Conservation (phyloP, 1,284 basidiomycete species). For the Microbotryum lychnidis-dioicae region DNA sequence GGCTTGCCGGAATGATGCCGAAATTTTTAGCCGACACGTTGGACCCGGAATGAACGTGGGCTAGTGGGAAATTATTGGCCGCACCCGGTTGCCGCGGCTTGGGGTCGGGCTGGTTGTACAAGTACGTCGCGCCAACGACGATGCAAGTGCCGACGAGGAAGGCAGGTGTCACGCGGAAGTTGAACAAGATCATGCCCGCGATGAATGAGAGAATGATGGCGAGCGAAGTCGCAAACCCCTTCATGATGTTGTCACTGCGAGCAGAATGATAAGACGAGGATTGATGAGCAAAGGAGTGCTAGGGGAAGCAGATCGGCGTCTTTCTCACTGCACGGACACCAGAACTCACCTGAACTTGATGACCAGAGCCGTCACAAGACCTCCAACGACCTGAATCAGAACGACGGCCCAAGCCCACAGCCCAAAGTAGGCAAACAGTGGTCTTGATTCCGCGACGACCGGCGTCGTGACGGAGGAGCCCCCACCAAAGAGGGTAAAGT, state of each 20-base stretch:
- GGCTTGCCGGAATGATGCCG: too few species aligned
- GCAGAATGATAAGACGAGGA: background rate
- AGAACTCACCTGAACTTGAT: constrained; percentile 49
- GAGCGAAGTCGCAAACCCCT: constrained; percentile 84
- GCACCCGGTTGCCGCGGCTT: too few species aligned
- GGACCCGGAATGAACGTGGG: too few species aligned
- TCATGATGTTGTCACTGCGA: constrained; percentile 65
- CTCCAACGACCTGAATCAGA: constrained; percentile 76
- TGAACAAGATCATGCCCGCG: constrained; percentile 76
- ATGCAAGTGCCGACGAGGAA: constrained; percentile 74
- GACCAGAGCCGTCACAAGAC: constrained; percentile 70
- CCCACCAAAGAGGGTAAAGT: constrained; percentile 26
- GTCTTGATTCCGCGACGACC: constrained; percentile 18
- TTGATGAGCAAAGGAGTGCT: background rate
- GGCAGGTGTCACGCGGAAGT: constrained; percentile 72
- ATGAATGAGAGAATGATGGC: constrained; percentile 89
- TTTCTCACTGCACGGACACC: too few species aligned
- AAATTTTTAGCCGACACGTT: too few species aligned
- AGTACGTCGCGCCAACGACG: constrained; percentile 77
- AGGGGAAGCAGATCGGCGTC: background rate
- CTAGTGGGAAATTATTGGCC: too few species aligned
- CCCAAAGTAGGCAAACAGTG: constrained; percentile 67
- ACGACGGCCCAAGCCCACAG: constrained; percentile 88
- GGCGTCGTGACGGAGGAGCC: background rate
- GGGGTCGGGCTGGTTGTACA: constrained; percentile 62